These are phyloP conservation scores for Pseudogymnoascus pannorum DNA, from an alignment of 2,329 filamentous ascomycete genomes.

Conservation along the genomic window DNA sequence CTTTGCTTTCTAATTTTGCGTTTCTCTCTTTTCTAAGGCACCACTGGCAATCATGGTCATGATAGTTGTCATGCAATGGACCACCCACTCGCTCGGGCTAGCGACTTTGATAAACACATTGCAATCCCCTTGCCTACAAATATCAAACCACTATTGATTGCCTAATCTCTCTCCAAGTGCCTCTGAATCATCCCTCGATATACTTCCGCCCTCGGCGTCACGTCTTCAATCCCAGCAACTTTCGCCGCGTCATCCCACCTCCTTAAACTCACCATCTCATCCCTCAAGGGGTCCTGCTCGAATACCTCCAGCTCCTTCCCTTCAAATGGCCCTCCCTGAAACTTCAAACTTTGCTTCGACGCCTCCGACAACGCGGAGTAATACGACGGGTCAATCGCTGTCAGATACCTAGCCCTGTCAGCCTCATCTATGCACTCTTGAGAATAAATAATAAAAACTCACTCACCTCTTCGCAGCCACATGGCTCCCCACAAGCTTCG, in stretches of 20 bases:
- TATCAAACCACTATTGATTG: not conserved
- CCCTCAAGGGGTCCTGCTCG: slow-evolving; percentile 27
- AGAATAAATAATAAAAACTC: not conserved
- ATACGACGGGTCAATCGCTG: slow-evolving; percentile 29
- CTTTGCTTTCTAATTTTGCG: too few relatives aligned
- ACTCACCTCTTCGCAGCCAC: slow-evolving; percentile 31
- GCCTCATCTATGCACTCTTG: not conserved
- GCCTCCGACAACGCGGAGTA: slow-evolving; percentile 31
- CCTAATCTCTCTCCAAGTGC: slow-evolving; percentile 20
- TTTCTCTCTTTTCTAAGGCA: too few relatives aligned
- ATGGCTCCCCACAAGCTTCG: slow-evolving; percentile 32
- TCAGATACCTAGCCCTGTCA: slow-evolving; percentile 28
- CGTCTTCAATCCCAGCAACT: slow-evolving; percentile 20
- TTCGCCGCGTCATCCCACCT: slow-evolving; percentile 34
- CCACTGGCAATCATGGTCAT: too few relatives aligned
- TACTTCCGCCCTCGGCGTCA: slow-evolving; percentile 23
- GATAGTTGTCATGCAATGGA: too few relatives aligned
- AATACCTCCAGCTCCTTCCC: slow-evolving; percentile 27
- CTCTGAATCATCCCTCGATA: slow-evolving; percentile 25
- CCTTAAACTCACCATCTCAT: slow-evolving; percentile 31
- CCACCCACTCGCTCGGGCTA: too few relatives aligned
- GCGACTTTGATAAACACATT: too few relatives aligned
- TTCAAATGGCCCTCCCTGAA: slow-evolving; percentile 32
- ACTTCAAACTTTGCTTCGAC: slow-evolving; percentile 32
- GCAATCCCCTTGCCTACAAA: too few relatives aligned